phyloP scores from a whole-genome alignment of 2,329 filamentous ascomycete genomes.

The Albophoma yamanashiensis region DNA sequence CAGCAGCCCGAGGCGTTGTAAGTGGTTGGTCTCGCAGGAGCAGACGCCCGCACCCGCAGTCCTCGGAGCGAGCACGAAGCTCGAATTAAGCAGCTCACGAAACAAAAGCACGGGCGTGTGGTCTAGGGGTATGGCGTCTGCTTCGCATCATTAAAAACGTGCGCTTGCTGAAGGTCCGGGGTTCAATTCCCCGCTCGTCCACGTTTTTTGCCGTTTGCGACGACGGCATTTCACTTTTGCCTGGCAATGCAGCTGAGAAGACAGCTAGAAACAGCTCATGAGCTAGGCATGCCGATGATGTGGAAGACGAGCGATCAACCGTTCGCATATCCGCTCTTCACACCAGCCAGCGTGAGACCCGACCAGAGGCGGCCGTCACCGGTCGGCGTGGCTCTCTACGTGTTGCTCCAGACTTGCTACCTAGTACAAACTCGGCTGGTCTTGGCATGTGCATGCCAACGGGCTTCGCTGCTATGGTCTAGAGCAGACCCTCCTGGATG shows the following conservation, averaged over 20 bases:
- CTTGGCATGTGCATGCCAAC: no score
- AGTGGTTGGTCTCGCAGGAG: neutral
- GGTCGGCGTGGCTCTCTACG: no score
- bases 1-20: neutral
- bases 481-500: no score
- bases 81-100: neutral
- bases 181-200: slow-evolving; percentile 15
- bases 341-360: no score
- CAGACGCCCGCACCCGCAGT: neutral
- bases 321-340: neutral
- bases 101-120: slow-evolving; percentile 9
- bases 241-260: neutral
- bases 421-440: no score
- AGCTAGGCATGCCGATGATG: neutral
- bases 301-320: neutral
- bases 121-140: slow-evolving; percentile 14
- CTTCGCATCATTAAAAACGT: slow-evolving; percentile 8
- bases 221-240: neutral
- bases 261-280: neutral
- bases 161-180: slow-evolving; percentile 12
- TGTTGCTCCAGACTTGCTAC: no score
- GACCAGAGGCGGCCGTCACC: no score
- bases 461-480: no score
- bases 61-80: neutral
- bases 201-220: slow-evolving; percentile 4